These are phyloP conservation scores for bread wheat (Triticum aestivum) DNA, from an alignment of 176 grass and related monocot species.

Conservation along the genomic window DNA sequence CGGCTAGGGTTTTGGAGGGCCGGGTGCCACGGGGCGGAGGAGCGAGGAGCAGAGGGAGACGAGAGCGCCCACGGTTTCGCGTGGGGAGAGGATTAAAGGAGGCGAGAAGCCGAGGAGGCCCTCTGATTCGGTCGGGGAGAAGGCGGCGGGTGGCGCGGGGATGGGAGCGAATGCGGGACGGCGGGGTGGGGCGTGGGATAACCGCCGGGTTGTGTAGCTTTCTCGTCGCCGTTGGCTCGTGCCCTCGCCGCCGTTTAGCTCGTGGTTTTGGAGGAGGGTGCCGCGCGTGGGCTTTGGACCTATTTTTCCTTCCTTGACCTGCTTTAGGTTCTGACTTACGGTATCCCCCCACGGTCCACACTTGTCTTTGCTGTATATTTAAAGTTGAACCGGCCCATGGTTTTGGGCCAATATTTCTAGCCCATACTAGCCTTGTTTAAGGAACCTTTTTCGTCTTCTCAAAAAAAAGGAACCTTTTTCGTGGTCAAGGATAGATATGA, in stretches of 20 bases:
- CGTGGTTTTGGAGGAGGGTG: background rate
- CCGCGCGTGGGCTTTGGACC: conserved; percentile 4
- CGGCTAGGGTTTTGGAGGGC: conserved; percentile 42
- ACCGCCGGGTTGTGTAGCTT: conserved; percentile 20
- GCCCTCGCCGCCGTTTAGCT: conserved; percentile 30
- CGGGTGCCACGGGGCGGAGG: background rate
- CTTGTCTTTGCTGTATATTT: too few relatives aligned
- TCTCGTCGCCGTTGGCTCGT: conserved; percentile 39
- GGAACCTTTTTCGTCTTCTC: background rate
- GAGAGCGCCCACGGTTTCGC: conserved; percentile 24
- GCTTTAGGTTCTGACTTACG: background rate
- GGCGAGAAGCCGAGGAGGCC: background rate
- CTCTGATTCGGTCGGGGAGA: conserved; percentile 23
- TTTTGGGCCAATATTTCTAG: background rate
- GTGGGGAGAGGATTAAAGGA: background rate
- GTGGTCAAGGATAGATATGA: too few relatives aligned
- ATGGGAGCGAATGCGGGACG: background rate
- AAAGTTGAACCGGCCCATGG: background rate
- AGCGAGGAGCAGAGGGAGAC: background rate
- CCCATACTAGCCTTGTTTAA: background rate
- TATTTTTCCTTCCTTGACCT: background rate
- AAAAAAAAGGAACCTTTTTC: too few relatives aligned
- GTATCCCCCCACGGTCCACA: background rate
- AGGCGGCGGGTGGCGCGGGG: background rate
- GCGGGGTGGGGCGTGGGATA: background rate